Evolutionary conservation across 78 protist species (phyloP), one percentile per base, ranked within the genome.

Genomic region (Chrysochromulina tobinii): DNA sequence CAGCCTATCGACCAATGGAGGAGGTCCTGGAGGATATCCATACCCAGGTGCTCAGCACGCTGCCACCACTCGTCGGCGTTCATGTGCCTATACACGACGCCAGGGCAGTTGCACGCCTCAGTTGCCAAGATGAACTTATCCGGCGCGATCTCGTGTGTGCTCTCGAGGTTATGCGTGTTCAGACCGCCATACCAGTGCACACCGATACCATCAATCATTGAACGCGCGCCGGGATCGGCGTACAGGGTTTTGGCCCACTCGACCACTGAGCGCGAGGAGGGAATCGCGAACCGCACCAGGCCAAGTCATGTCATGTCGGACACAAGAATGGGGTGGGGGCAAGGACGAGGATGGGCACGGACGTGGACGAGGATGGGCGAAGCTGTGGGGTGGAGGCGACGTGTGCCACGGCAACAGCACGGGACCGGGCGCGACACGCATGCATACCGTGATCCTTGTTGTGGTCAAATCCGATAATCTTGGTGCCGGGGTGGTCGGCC

Each of bases 141-240:
- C 11, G 87, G 69, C 27, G 25, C 72, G 25, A 67, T 1, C 38
- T 88, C 89, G 67, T 81, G 69, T 1, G 77, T 21, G 61, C 3
- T 11, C n/a, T 69, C 21, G 69, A 91, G 54, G 81, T 79, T 23
- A 55, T 90, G 17, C 18, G 38, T 14, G 61, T 90, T 54, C 75
- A 17, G 48, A 38, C 84, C 83, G n/a, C 89, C 54, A 84, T 93
- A 93, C 95, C 95, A 92, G 88, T 92, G 94, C 51, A 92, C 0
- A 61, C 77, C 94, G 50, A 72, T 64, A 59, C 91, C 94, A 54
- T 1, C 59, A 27, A 92, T 84, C 51, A n/a, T 88, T 53, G 48
- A 0, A 7, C 69, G 27, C 12, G 94, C 91, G 12, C 54, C 58
- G 38, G 89, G 53, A 69, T 87, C 89, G 85, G 84, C 7, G 58